Percentiles rank a stretch among this genome's conserved stretches.
phyloP scores from a whole-genome alignment of 768 basidiomycete species.

The Naganishia vishniacii region DNA sequence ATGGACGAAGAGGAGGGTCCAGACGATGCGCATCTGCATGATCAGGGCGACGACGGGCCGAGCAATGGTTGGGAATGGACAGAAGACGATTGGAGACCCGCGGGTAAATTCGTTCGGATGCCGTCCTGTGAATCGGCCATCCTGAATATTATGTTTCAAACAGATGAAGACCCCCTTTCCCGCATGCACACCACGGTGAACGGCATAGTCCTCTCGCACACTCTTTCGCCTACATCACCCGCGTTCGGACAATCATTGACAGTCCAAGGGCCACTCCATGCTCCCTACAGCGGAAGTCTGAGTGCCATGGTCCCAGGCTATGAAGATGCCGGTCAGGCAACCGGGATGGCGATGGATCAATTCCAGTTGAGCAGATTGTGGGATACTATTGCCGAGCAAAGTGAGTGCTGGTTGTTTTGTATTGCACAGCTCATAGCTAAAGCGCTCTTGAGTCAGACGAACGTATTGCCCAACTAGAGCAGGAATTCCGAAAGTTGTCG shows the following conservation, averaged over 20 bases:
- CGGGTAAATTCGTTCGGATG: conserved; percentile 3
- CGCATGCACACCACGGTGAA: not conserved
- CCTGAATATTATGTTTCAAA: not conserved
- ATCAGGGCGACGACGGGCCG: conserved; percentile 14
- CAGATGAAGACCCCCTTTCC: conserved; percentile 18
- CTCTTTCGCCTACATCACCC: not conserved
- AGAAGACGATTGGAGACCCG: conserved; percentile 27
- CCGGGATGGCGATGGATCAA: conserved; percentile 10
- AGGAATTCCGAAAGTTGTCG: conserved; percentile 31
- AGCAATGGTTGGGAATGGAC: conserved; percentile 26
- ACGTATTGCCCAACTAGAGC: conserved; percentile 41
- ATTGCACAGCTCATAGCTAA: too few species aligned
- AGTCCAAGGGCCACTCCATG: not conserved
- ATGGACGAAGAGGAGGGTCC: not conserved
- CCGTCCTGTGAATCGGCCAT: too few species aligned
- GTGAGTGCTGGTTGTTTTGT: conserved; percentile 30
- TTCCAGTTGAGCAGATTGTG: conserved; percentile 29
- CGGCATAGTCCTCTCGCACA: conserved; percentile 13
- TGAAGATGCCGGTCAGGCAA: not conserved
- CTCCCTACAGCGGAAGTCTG: conserved; percentile 4
- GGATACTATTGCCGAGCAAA: conserved; percentile 41
- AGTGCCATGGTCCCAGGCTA: conserved; percentile 7
- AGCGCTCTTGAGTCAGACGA: too few species aligned
- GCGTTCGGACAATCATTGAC: conserved; percentile 10
- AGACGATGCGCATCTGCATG: not conserved